A percentile compares a stretch with the other conserved stretches of the same genome.
Conservation (phyloP, 495 filamentous ascomycete genomes). For the Hypoxylon perforatum region DNA sequence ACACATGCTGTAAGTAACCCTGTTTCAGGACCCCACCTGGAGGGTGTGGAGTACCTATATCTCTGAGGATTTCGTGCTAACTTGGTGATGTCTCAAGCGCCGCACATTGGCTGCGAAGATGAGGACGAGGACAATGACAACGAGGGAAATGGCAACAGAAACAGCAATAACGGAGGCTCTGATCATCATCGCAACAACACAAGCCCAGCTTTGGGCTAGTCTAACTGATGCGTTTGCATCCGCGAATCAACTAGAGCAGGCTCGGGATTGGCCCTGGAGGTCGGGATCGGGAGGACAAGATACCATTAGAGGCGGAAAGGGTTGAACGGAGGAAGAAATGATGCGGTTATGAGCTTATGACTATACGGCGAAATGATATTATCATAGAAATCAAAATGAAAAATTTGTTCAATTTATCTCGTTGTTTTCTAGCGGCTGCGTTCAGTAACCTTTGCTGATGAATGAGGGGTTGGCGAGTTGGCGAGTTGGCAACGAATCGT, state of each 20-base stretch:
- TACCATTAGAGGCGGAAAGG: constrained; percentile 15
- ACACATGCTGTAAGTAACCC: constrained; percentile 28
- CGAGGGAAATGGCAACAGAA: neutral
- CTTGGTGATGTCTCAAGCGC: constrained; percentile 2
- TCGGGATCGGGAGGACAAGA: constrained; percentile 37
- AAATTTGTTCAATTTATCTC: neutral
- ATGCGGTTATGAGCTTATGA: neutral
- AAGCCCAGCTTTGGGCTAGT: neutral
- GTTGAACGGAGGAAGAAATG: neutral
- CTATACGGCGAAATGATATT: neutral
- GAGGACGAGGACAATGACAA: neutral
- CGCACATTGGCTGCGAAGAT: constrained; percentile 5
- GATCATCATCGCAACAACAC: neutral
- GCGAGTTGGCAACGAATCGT: too few species aligned
- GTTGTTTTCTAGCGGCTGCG: neutral
- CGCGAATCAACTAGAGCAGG: neutral
- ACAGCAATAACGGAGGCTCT: neutral
- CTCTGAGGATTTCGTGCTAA: constrained; percentile 8
- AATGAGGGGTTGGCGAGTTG: too few species aligned
- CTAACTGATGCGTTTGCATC: neutral
- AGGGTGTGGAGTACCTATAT: too few species aligned
- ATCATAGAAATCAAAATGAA: neutral
- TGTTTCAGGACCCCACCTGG: too few species aligned
- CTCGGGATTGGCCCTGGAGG: constrained; percentile 49
- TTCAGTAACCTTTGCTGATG: too few species aligned